Evolutionary conservation across 2,329 filamentous ascomycete species (phyloP), one percentile per base, ranked within the genome.

Genomic region (Tolypocladium guangdongense): DNA sequence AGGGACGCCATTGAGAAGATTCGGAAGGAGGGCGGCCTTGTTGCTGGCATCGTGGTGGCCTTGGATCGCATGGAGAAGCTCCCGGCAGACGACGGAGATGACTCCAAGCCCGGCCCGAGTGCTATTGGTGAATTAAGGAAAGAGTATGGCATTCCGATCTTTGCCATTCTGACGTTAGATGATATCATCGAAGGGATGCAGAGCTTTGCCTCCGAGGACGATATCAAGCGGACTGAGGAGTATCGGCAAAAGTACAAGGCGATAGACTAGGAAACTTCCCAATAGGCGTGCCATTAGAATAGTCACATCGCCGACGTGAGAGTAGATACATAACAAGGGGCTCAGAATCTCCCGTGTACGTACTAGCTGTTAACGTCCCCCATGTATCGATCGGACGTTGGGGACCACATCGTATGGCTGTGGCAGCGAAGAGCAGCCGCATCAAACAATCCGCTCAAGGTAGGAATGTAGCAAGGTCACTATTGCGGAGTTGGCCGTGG

Each of bases 1-100:
- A 80, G 90, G 55, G 91, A 97, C 70, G 90, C 92, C 16, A 90
- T 97, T 56, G 83, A 83, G 52, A 93, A 96, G 70, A 96, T 97
- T 67, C 80, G 83, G 62, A 82, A 82, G 62, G 87, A 95, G 67
- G 93, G 92, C 3, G 93, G 92, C 2, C 82, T 80, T 50, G 83
- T 97, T 24, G 87, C 87, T 4, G 92, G 90, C 33, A 91, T 97
- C 54, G 81, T 96, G 22, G 87, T 99, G 35, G 88, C 91, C 4
- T 78, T 96, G 60, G 90, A 96, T 71, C 81, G 92, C 55, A 86
- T 86, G 77, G 89, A 95, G 78, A 91, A 87, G 74, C 80, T 90
- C 54, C 86, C 84, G 7, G 73, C 77, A 2, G 67, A 74, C n/a
- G 75, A 78, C 50, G 78, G 76, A 27, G 87, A 89, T 58, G 86